phyloP scores from a whole-genome alignment of 2,329 filamentous ascomycete genomes.

The Bisporella sp. region DNA sequence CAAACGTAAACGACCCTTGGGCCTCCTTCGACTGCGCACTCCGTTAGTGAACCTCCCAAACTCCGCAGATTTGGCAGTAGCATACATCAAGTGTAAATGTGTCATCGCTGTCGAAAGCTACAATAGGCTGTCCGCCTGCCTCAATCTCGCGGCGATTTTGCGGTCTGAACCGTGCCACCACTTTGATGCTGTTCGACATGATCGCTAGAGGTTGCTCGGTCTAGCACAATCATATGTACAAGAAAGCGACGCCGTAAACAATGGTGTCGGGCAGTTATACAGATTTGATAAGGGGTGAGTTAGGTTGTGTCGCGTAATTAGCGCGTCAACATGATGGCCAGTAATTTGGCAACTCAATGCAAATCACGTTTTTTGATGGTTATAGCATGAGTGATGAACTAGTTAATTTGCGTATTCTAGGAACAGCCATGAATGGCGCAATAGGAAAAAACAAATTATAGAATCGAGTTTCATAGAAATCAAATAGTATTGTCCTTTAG shows the following conservation, averaged over 20 bases:
- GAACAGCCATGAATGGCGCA: too few species aligned
- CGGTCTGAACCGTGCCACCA: slow-evolving; percentile 95
- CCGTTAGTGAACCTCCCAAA: slow-evolving; percentile 19
- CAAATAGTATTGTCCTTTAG: too few species aligned
- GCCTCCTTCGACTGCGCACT: slow-evolving; percentile 67
- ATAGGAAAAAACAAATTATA: too few species aligned
- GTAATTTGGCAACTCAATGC: too few species aligned
- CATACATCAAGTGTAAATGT: slow-evolving; percentile 80
- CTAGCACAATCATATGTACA: slow-evolving; percentile 24
- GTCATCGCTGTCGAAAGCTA: slow-evolving; percentile 80
- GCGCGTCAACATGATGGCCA: too few species aligned
- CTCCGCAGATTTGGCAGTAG: slow-evolving; percentile 14
- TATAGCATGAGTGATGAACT: too few species aligned
- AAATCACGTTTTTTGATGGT: too few species aligned
- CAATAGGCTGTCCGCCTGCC: slow-evolving; percentile 86
- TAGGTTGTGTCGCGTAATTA: too few species aligned
- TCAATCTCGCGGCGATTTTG: slow-evolving; percentile 92
- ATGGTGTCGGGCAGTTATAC: neutral
- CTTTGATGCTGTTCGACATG: slow-evolving; percentile 60
- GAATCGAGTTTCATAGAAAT: too few species aligned
- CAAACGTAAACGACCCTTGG: slow-evolving; percentile 86
- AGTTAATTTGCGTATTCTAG: too few species aligned
- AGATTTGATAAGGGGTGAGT: neutral
- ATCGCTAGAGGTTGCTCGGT: slow-evolving; percentile 22
- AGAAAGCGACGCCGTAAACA: slow-evolving; percentile 5